Conservation (phyloP, 1,284 basidiomycete genomes). For the Melampsora larici-populina region DNA sequence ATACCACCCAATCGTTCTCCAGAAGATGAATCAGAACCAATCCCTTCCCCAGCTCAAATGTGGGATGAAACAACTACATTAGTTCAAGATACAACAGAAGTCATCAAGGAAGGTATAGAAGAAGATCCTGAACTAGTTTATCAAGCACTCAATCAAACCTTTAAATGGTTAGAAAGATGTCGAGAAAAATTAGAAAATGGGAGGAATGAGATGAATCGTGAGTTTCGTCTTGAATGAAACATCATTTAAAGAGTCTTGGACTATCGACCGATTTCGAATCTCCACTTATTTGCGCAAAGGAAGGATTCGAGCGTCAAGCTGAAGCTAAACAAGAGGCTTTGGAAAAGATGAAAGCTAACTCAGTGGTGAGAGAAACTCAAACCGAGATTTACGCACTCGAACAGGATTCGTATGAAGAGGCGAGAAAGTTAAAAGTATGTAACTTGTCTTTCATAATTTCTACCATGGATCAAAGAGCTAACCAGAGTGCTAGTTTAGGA, state of each 20-base stretch:
- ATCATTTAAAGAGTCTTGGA: too few species aligned
- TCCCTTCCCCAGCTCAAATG: constrained; percentile 12
- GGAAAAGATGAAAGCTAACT: constrained; percentile 38
- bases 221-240: background rate
- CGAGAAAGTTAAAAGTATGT: constrained; percentile 36
- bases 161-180: constrained; percentile 38
- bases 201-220: constrained; percentile 30
- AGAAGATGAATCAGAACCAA: constrained; percentile 1
- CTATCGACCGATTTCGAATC: too few species aligned
- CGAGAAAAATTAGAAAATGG: constrained; percentile 38
- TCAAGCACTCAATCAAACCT: constrained; percentile 38
- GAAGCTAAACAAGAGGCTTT: constrained; percentile 40
- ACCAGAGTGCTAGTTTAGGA: constrained; percentile 2
- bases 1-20: background rate
- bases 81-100: constrained; percentile 31
- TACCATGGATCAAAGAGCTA: background rate
- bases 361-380: constrained; percentile 38
- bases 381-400: constrained; percentile 32
- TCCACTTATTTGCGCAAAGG: background rate
- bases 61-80: constrained; percentile 22
- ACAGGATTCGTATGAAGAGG: constrained; percentile 38
- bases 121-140: constrained; percentile 36
- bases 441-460: background rate
- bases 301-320: constrained; percentile 33
- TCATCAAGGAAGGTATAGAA: constrained; percentile 33